Conservation (phyloP, 768 basidiomycete genomes). For the Gelatoporia subvermispora region DNA sequence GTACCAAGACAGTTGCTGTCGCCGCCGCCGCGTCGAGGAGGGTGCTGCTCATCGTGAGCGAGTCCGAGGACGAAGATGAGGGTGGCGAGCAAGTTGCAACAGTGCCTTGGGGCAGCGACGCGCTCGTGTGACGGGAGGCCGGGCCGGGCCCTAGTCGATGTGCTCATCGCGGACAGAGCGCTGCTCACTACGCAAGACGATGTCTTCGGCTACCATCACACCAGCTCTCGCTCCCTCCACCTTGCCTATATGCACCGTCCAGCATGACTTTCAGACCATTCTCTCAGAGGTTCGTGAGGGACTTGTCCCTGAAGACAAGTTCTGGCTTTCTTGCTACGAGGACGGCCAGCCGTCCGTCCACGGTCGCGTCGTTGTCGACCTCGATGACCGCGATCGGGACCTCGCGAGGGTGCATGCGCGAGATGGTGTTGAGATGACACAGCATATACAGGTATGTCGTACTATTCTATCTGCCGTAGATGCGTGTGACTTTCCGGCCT, state of each 20-base stretch:
- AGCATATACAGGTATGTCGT: conserved; percentile 29
- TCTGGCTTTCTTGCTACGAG: conserved; percentile 76
- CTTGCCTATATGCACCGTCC: conserved; percentile 52
- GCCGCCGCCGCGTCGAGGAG: no score
- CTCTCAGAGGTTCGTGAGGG: conserved; percentile 61
- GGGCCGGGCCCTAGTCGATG: no score
- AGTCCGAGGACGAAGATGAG: no score
- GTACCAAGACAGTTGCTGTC: no score
- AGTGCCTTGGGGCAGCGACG: no score
- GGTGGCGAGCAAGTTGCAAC: no score
- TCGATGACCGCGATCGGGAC: conserved; percentile 51
- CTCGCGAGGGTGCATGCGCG: conserved; percentile 39
- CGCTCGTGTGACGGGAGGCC: no score
- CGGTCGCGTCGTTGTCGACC: conserved; percentile 50
- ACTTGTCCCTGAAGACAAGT: conserved; percentile 49
- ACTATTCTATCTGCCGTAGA: background rate
- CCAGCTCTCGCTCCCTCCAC: conserved; percentile 5
- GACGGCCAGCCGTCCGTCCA: conserved; percentile 51
- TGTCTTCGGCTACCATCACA: no score
- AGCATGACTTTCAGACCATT: conserved; percentile 56
- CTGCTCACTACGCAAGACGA: no score
- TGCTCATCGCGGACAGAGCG: no score
- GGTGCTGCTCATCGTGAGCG: no score
- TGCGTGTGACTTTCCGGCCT: background rate
- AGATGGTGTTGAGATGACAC: conserved; percentile 45